A percentile compares a stretch with the other conserved stretches of the same genome.
Evolutionary conservation across 2,329 filamentous ascomycete species (phyloP).

Genomic region (Sarocladium kiliense): DNA sequence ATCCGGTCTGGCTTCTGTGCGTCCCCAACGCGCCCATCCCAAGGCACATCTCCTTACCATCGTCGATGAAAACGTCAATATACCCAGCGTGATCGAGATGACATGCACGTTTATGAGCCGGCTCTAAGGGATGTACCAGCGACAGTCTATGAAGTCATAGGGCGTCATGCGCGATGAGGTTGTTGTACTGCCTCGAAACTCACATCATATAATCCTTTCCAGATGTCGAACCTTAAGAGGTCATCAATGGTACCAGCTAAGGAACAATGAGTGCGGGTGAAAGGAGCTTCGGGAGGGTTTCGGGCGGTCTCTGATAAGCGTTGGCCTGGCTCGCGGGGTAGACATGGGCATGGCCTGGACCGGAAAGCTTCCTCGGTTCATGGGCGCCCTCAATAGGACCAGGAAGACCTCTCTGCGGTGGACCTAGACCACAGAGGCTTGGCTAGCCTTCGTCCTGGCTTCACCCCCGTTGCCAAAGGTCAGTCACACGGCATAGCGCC

Average conservation of each 20-base stretch:
- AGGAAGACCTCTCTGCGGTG: background rate
- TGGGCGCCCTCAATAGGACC: no score
- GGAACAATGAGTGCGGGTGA: no score
- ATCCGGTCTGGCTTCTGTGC: background rate
- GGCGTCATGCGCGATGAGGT: background rate
- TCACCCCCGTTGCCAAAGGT: background rate
- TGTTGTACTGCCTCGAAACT: background rate
- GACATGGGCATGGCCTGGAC: background rate
- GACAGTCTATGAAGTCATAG: background rate
- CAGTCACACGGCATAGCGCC: slow-evolving; percentile 1
- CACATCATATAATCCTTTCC: no score
- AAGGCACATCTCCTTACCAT: background rate
- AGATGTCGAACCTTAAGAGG: no score
- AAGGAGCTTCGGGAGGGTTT: no score
- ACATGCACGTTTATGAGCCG: background rate
- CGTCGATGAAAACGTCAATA: background rate
- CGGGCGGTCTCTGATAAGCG: background rate
- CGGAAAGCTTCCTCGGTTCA: no score
- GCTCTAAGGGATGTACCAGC: background rate
- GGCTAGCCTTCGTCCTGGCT: background rate
- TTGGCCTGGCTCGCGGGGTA: background rate
- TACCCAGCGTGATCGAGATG: background rate
- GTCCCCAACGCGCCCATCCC: background rate
- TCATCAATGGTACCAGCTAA: no score
- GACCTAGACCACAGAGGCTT: background rate